Conservation (phyloP, 768 basidiomycete species). For the Collybia sordida region DNA sequence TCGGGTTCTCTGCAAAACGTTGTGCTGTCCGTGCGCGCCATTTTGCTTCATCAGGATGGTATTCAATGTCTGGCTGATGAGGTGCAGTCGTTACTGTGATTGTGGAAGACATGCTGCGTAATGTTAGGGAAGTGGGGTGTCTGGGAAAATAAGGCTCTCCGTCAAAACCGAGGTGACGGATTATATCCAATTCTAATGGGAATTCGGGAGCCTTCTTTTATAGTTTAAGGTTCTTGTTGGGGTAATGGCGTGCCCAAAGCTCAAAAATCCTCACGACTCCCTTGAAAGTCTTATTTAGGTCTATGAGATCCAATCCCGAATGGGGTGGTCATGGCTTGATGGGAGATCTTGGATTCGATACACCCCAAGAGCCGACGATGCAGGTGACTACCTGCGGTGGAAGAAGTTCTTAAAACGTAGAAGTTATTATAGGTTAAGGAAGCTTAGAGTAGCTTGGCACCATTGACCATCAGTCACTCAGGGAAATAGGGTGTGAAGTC, state of each 20-base stretch:
- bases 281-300: background rate
- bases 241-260: background rate
- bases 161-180: background rate
- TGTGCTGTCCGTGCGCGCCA: slow-evolving; percentile 35
- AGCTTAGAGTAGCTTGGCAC: too few relatives aligned
- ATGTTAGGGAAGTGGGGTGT: background rate
- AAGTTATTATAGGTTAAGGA: too few relatives aligned
- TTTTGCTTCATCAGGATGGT: slow-evolving; percentile 41
- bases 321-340: too few relatives aligned
- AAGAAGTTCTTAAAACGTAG: too few relatives aligned
- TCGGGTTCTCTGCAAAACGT: slow-evolving; percentile 36
- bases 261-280: background rate
- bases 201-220: background rate
- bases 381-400: too few relatives aligned
- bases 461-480: too few relatives aligned
- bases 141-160: background rate
- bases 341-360: too few relatives aligned
- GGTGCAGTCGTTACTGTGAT: slow-evolving; percentile 4
- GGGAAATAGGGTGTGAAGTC: too few relatives aligned
- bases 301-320: too few relatives aligned
- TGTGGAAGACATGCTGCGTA: slow-evolving; percentile 2
- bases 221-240: background rate
- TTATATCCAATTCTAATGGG: slow-evolving; percentile 3
- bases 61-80: slow-evolving; percentile 39
- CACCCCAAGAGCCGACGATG: too few relatives aligned